Conservation (phyloP, 2,329 filamentous ascomycete species). For the Phialocephala subalpina region DNA sequence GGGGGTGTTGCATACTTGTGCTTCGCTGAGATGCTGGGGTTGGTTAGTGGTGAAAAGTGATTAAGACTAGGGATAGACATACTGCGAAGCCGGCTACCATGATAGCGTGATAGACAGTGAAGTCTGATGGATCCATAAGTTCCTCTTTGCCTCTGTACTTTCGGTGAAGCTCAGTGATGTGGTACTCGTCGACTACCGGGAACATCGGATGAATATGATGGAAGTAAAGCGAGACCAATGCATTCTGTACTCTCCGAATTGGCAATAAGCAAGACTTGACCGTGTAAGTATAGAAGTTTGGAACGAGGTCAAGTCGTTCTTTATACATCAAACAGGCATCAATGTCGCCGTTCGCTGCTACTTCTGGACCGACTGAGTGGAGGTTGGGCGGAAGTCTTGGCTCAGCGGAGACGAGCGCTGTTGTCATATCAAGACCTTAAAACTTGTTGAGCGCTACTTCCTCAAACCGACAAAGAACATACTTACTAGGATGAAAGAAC, state of each 20-base stretch:
- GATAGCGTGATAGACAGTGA: conserved; percentile 26
- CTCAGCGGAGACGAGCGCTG: conserved; percentile 14
- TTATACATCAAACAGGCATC: conserved; percentile 11
- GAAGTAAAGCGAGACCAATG: conserved; percentile 26
- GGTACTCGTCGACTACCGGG: conserved; percentile 27
- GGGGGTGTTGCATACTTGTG: conserved; percentile 20
- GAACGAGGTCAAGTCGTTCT: conserved; percentile 21
- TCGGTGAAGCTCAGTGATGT: conserved; percentile 22
- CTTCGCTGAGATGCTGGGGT: conserved; percentile 26
- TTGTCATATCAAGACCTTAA: conserved; percentile 25
- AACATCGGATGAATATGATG: conserved; percentile 29
- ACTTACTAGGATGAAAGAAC: conserved; percentile 3
- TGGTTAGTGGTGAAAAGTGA: not conserved
- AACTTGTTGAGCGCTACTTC: not conserved
- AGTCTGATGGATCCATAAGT: conserved; percentile 24
- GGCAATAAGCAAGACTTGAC: conserved; percentile 20
- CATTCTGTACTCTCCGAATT: conserved; percentile 25
- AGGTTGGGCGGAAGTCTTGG: conserved; percentile 9
- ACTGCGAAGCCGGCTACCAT: conserved; percentile 26
- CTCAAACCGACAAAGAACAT: not conserved
- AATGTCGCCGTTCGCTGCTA: not conserved
- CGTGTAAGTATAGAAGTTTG: conserved; percentile 20
- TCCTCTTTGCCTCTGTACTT: conserved; percentile 26
- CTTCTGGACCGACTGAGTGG: not conserved
- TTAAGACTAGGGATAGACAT: not conserved